A percentile compares a stretch with the other conserved stretches of the same genome.
Conservation (phyloP, 495 filamentous ascomycete species). For the Aspergillus funiculosus region DNA sequence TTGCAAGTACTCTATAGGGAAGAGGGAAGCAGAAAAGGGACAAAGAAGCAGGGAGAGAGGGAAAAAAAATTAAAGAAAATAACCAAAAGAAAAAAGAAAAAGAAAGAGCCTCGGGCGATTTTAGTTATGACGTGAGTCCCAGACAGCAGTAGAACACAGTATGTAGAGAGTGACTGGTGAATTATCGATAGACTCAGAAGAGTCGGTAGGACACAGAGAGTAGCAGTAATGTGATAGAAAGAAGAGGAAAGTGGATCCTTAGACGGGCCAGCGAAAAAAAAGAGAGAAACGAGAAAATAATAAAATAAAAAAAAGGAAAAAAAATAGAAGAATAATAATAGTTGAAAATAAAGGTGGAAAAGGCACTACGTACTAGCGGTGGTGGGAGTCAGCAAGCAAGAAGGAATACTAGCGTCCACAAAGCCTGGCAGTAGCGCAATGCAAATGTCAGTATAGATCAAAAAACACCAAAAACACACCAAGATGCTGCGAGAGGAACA, state of each 20-base stretch:
- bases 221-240: slow-evolving; percentile 2
- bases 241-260: slow-evolving; percentile 13
- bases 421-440: slow-evolving; percentile 19
- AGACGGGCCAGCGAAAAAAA: slow-evolving; percentile 11
- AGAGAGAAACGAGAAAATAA: slow-evolving; percentile 6
- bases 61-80: slow-evolving; percentile 17
- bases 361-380: slow-evolving; percentile 12
- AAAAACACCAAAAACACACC: slow-evolving; percentile 8
- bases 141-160: no score
- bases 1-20: slow-evolving; percentile 25
- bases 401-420: slow-evolving; percentile 13
- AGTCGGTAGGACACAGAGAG: background rate
- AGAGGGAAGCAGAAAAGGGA: slow-evolving; percentile 10
- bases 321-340: background rate
- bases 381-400: slow-evolving; percentile 16
- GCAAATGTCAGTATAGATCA: slow-evolving; percentile 21
- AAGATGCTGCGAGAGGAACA: slow-evolving; percentile 8
- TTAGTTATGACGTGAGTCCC: slow-evolving; percentile 35
- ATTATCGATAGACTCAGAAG: background rate
- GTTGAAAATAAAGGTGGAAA: background rate
- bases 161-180: slow-evolving; percentile 5
- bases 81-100: slow-evolving; percentile 16
- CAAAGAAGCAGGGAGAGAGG: slow-evolving; percentile 10
- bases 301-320: slow-evolving; percentile 6
- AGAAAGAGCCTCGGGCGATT: slow-evolving; percentile 26